Evolutionary conservation across 768 basidiomycete species (phyloP), one percentile per base, ranked within the genome.

Genomic region (Lactarius tabidus): DNA sequence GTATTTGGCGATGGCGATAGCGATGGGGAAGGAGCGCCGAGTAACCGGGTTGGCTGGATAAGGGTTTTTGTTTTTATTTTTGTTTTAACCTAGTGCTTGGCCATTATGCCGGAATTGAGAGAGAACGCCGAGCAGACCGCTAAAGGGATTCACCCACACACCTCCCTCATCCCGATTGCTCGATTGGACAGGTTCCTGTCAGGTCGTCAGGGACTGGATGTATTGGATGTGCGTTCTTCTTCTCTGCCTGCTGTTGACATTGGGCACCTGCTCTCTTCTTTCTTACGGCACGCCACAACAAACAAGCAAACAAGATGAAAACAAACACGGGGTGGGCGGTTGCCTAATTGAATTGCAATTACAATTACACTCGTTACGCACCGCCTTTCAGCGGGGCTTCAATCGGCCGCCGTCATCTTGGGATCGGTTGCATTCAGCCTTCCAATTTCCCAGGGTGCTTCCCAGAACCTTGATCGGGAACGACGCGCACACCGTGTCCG

Each of bases 381-480:
- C 65, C 57, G 65, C 65, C 65, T 66, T 57, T 62, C 39, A 62
- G 57, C 60, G 65, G 65, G 53, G 51, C 39, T 43, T 33, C 26
- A 62, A 51, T 51, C 36, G 28, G 53, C 53, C 20, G 65, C 57
- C 48, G 60, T 54, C 65, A 52, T 48, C 57, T 66, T 51, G 48
- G 48, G 48, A 51, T 51, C 65, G 65, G 65, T 43, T 53, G 57
- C 57, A 59, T 62, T 66, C 38, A 55, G 33, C 35, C 2, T 54
- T 41, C 41, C 41, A 41, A 20, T 59, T 60, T 60, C 59, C 60
- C 59, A 65, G 64, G 64, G 59, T 62, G 57, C 60, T 62, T 62
- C 65, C 61, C 60, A 62, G 60, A 66, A 62, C 31, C 57, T 66
- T 66, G 65, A 66, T 66, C 65, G 65, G 65, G 65, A 28, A 63